Percentiles rank a stretch among this genome's conserved stretches.
Conservation (phyloP, 306 rosid genomes). For the Senna tora region DNA sequence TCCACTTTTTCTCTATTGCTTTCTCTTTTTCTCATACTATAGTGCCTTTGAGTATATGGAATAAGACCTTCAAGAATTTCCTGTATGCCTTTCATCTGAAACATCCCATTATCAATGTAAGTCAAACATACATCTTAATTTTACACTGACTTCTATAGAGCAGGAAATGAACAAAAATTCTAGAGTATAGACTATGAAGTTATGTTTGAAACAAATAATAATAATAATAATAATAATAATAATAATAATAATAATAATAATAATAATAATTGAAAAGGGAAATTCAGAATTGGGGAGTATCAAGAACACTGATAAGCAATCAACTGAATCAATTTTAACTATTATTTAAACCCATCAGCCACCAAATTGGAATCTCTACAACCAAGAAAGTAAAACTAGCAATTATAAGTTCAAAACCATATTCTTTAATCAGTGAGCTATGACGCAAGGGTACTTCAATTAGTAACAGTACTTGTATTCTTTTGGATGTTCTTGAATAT, state of each 20-base stretch:
- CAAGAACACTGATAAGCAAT: slow-evolving; percentile 13
- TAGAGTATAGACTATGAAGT: background rate
- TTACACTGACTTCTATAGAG: background rate
- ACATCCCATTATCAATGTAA: slow-evolving; percentile 19
- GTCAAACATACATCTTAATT: background rate
- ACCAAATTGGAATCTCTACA: background rate
- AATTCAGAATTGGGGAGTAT: too few species aligned
- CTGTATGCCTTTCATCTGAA: slow-evolving; percentile 83
- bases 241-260: too few species aligned
- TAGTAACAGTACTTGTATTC: too few species aligned
- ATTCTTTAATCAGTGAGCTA: too few species aligned
- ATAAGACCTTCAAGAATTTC: slow-evolving; percentile 81
- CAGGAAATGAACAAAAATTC: background rate
- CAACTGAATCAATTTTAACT: background rate
- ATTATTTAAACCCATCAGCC: slow-evolving; percentile 7
- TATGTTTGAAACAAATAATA: background rate
- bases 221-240: too few species aligned
- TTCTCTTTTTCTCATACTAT: too few species aligned
- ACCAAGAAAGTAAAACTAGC: background rate
- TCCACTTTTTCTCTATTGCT: too few species aligned
- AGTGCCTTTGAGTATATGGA: slow-evolving; percentile 90
- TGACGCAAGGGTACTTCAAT: too few species aligned
- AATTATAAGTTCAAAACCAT: slow-evolving; percentile 4
- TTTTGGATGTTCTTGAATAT: too few species aligned
- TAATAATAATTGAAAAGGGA: background rate